phyloP scores from a whole-genome alignment of 768 basidiomycete genomes.

The Suillus spraguei region DNA sequence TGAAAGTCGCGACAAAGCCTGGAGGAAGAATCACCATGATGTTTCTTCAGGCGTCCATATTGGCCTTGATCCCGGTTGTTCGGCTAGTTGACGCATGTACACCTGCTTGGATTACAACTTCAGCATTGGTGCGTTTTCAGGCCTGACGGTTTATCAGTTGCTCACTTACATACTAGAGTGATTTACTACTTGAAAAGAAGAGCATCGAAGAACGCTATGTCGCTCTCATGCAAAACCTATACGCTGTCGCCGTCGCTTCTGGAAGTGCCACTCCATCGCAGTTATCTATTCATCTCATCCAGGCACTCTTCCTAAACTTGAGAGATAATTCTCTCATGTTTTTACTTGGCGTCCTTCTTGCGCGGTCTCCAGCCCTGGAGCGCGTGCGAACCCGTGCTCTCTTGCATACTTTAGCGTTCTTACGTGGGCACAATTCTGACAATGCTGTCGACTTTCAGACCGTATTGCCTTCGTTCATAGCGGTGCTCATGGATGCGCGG shows the following conservation, averaged over 20 bases:
- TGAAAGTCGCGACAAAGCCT: constrained; percentile 58
- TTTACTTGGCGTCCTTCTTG: constrained; percentile 73
- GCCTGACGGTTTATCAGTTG: not conserved
- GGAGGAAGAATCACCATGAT: constrained; percentile 55
- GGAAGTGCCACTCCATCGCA: constrained; percentile 40
- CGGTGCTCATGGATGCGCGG: constrained; percentile 45
- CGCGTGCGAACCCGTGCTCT: constrained; percentile 59
- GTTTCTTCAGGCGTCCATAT: constrained; percentile 59
- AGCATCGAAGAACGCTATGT: constrained; percentile 47
- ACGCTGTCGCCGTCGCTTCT: constrained; percentile 64
- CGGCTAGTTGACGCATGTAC: constrained; percentile 41
- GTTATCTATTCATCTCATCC: constrained; percentile 61
- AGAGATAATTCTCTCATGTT: constrained; percentile 77
- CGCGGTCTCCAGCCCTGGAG: constrained; percentile 28
- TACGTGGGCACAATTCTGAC: constrained; percentile 67
- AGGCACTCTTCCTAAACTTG: constrained; percentile 65
- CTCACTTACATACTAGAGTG: constrained; percentile 15
- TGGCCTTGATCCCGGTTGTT: constrained; percentile 54
- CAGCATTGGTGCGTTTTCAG: constrained; percentile 34
- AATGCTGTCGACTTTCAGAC: constrained; percentile 78
- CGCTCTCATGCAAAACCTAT: constrained; percentile 63
- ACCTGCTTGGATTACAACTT: constrained; percentile 51
- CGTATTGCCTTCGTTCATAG: constrained; percentile 68
- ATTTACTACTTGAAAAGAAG: constrained; percentile 19
- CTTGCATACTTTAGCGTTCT: constrained; percentile 76